These are phyloP conservation scores for Leccinum uliginosum DNA, from an alignment of 768 basidiomycete genomes.

Conservation along the genomic window DNA sequence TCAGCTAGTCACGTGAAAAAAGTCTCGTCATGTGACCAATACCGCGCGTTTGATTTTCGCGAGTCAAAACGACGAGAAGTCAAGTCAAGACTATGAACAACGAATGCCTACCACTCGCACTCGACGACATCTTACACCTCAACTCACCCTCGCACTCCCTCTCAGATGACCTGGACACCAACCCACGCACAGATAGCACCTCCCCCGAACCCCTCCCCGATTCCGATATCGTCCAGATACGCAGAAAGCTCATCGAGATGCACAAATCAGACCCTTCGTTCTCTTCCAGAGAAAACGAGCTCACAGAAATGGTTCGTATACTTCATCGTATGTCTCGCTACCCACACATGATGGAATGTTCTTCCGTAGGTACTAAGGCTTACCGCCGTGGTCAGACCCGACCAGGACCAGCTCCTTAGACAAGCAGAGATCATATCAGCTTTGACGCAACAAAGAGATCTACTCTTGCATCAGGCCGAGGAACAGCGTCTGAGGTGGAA, in stretches of 20 bases:
- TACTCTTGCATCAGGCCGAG: conserved; percentile 45
- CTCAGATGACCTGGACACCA: conserved; percentile 19
- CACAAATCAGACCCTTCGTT: conserved; percentile 22
- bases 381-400: conserved; percentile 38
- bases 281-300: conserved; percentile 44
- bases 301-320: conserved; percentile 52
- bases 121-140: conserved; percentile 54
- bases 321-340: conserved; percentile 6
- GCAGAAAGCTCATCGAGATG: conserved; percentile 33
- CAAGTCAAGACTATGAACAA: conserved; percentile 23
- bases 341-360: conserved; percentile 1
- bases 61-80: background rate
- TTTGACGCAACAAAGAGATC: conserved; percentile 55
- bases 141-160: conserved; percentile 40
- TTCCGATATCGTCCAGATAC: conserved; percentile 47
- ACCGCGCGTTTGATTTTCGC: conserved; percentile 35
- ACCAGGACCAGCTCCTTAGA: conserved; percentile 43
- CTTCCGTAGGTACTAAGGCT: conserved; percentile 44
- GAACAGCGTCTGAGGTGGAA: conserved; percentile 61
- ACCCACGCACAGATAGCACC: conserved; percentile 16
- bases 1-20: conserved; percentile 24
- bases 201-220: conserved; percentile 41
- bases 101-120: conserved; percentile 39
- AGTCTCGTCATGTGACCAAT: conserved; percentile 29
- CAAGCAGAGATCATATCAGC: conserved; percentile 62